A percentile compares a stretch with the other conserved stretches of the same genome.
Conservation (phyloP, 805 yeast species). For the Pichia cabralensis region DNA sequence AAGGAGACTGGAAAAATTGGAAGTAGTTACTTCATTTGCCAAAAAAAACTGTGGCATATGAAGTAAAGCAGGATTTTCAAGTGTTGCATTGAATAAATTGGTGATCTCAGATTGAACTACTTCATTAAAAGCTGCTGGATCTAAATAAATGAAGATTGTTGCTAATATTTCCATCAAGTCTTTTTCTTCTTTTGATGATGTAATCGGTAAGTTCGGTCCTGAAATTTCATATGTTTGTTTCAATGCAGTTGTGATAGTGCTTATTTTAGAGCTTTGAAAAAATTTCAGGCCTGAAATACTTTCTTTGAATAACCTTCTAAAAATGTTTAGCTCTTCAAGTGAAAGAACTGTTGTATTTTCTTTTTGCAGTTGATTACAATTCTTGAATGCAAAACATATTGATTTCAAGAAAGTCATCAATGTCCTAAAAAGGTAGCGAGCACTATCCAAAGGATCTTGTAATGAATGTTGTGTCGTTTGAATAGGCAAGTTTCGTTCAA, state of each 20-base stretch:
- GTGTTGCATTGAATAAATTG: conserved; percentile 65
- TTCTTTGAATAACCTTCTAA: conserved; percentile 71
- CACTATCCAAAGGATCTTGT: conserved; percentile 73
- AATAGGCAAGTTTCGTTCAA: conserved; percentile 48
- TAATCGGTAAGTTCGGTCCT: conserved; percentile 75
- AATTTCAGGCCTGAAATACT: conserved; percentile 73
- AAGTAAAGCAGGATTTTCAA: conserved; percentile 73
- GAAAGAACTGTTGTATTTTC: conserved; percentile 78
- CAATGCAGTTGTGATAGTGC: conserved; percentile 23
- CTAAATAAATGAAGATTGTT: conserved; percentile 85
- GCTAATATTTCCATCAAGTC: conserved; percentile 95
- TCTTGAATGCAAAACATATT: conserved; percentile 77
- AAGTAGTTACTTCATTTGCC: conserved; percentile 90
- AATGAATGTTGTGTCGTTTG: conserved; percentile 39
- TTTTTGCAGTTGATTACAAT: conserved; percentile 78
- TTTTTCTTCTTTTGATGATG: conserved; percentile 86
- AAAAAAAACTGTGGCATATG: conserved; percentile 91
- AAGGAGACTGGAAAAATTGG: conserved; percentile 80
- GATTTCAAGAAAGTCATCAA: conserved; percentile 85
- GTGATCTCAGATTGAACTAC: conserved; percentile 75
- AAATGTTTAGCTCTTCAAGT: conserved; percentile 70
- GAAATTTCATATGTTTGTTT: conserved; percentile 47
- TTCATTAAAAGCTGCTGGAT: conserved; percentile 92
- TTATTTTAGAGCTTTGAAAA: conserved; percentile 52
- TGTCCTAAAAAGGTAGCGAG: conserved; percentile 78